Base-by-base conservation (phyloP, 768 basidiomycete species). In the Lactarius deliciosus region DNA sequence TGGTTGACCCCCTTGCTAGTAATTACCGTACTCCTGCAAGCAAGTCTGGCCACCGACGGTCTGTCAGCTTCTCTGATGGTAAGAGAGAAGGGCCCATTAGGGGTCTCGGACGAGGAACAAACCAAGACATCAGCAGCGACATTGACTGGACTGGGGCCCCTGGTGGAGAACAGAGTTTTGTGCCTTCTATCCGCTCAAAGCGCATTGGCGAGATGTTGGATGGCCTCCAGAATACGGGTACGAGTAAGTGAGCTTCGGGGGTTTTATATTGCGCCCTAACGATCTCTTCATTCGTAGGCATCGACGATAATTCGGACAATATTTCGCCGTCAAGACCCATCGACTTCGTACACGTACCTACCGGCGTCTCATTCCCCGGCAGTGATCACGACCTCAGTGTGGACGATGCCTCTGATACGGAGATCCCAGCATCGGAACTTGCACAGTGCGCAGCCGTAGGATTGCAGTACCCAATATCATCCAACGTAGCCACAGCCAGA, bases 31-130 rank as follows among this genome's bases (percentile, higher is more conserved):
- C 85, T 20, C 89, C 88, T n/a, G 75, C 81, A 45, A 80, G 79
- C 57, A 78, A 73, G 61, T 69, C 76, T 18, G 76, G 77, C 15
- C 86, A 88, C 70, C 85, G 88, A n/a, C 83, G 94, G 45, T 94
- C 91, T 53, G 96, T 99, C 64, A 96, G 94, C 76, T 99, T 99
- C 79, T 97, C 95, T 30, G 97, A 99, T 74, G 97, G 97, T 6
- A 90, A 88, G 74, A 84, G 84, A 67, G 88, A 90, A 38, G 96
- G 96, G 2, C 94, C 92, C n/a, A 97, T 97, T 56, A 80, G 80
- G 61, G 92, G 89, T 4, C 76, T 89, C 53, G 77, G 75, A 55
- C 73, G 79, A 55, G 79, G 79, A 58, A 76, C 76, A 43, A 76
- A 77, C 18, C 79, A 78, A 16, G 82, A 77, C 22, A 76, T 76